Evolutionary conservation across 495 filamentous ascomycete genomes (phyloP).

Genomic region (Neurospora sp.): DNA sequence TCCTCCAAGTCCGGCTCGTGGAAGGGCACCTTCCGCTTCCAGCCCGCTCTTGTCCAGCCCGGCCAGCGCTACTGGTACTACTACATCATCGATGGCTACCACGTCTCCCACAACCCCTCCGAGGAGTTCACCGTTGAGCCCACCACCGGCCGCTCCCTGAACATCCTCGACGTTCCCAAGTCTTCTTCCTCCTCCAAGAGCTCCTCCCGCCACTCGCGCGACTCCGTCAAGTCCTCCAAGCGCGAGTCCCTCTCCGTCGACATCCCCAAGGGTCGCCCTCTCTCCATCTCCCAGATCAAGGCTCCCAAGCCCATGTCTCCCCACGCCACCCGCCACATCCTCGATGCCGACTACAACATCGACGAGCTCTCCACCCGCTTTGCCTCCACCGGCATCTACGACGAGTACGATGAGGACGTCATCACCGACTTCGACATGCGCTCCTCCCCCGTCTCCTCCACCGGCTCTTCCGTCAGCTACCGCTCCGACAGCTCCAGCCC

Average conservation of each 20-base stretch:
- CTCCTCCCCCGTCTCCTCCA: slow-evolving; percentile 54
- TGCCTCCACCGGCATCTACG: slow-evolving; percentile 57
- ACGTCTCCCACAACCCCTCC: slow-evolving; percentile 94
- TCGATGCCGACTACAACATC: slow-evolving; percentile 62
- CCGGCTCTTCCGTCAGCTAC: slow-evolving; percentile 63
- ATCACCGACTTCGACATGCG: slow-evolving; percentile 42
- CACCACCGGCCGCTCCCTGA: slow-evolving; percentile 91
- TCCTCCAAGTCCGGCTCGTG: slow-evolving; percentile 74
- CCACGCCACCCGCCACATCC: slow-evolving; percentile 72
- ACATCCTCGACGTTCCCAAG: slow-evolving; percentile 52
- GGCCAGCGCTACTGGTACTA: slow-evolving; percentile 99
- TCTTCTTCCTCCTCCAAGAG: slow-evolving; percentile 35
- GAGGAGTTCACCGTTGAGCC: slow-evolving; percentile 85
- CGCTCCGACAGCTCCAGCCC: slow-evolving; percentile 67
- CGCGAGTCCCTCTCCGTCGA: slow-evolving; percentile 34
- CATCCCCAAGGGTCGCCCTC: slow-evolving; percentile 74
- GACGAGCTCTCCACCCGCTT: slow-evolving; percentile 65
- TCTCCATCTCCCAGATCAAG: slow-evolving; percentile 81
- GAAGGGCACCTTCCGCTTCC: slow-evolving; percentile 94
- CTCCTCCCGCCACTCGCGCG: slow-evolving; percentile 20
- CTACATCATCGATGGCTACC: slow-evolving; percentile 99
- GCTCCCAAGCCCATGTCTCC: slow-evolving; percentile 84
- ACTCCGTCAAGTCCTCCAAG: slow-evolving; percentile 25
- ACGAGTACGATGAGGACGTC: slow-evolving; percentile 51
- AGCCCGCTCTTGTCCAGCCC: slow-evolving; percentile 68